Evolutionary conservation across 2,329 filamentous ascomycete species (phyloP).

Genomic region (Stemphylium beticola): DNA sequence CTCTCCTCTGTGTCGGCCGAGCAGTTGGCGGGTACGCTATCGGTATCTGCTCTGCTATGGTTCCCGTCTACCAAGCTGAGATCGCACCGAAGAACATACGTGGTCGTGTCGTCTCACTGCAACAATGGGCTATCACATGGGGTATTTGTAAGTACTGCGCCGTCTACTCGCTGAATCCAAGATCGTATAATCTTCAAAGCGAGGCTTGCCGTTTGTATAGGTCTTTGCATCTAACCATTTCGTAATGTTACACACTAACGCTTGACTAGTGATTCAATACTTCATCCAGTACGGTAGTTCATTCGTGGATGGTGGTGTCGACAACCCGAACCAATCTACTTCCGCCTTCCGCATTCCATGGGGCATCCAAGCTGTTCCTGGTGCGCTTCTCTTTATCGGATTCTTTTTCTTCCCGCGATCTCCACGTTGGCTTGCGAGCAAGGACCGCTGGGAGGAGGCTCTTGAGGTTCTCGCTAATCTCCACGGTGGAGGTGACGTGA

Average conservation of each 20-base stretch:
- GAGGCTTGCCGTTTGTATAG: too few relatives aligned
- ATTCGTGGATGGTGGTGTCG: slow-evolving; percentile 56
- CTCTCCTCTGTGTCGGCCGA: slow-evolving; percentile 60
- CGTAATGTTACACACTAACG: slow-evolving; percentile 42
- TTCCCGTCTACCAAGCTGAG: slow-evolving; percentile 92
- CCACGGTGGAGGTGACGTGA: slow-evolving; percentile 63
- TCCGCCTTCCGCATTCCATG: slow-evolving; percentile 52
- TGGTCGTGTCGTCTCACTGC: slow-evolving; percentile 67
- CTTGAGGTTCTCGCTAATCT: slow-evolving; percentile 60
- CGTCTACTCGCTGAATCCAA: slow-evolving; percentile 22
- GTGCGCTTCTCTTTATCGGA: slow-evolving; percentile 46
- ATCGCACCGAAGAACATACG: slow-evolving; percentile 61
- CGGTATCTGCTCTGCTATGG: slow-evolving; percentile 87
- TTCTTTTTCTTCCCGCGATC: slow-evolving; percentile 56
- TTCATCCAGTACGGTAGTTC: slow-evolving; percentile 71
- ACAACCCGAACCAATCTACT: slow-evolving; percentile 52
- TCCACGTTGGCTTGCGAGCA: slow-evolving; percentile 73
- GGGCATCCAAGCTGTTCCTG: slow-evolving; percentile 53
- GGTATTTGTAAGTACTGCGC: slow-evolving; percentile 48
- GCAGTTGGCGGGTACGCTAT: slow-evolving; percentile 86
- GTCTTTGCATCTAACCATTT: slow-evolving; percentile 16
- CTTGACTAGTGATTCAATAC: slow-evolving; percentile 59
- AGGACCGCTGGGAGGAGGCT: slow-evolving; percentile 72
- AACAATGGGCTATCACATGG: slow-evolving; percentile 70
- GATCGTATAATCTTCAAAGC: slow-evolving; percentile 22